Conservation (phyloP, 179 eudicot genomes). For the Corrigiola litoralis region DNA sequence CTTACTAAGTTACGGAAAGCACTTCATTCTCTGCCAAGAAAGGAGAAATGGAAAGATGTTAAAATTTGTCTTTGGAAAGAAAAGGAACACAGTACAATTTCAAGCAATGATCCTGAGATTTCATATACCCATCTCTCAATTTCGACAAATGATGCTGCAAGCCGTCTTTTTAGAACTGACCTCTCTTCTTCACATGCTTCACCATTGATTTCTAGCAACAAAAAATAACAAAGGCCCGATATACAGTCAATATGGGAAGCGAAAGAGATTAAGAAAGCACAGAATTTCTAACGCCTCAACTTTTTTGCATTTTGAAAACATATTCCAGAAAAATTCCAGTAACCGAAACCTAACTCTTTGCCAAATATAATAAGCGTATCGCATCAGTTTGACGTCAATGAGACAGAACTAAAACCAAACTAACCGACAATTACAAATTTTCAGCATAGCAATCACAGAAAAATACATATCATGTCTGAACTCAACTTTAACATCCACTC, state of each 20-base stretch:
- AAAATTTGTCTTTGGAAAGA: background rate
- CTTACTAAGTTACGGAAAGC: conserved; percentile 54
- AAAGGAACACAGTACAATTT: background rate
- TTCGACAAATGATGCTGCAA: conserved; percentile 72
- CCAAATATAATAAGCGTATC: too few species aligned
- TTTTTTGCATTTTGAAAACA: too few species aligned
- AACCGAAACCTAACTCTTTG: too few species aligned
- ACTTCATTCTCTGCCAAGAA: conserved; percentile 73
- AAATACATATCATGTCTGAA: too few species aligned
- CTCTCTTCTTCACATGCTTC: conserved; percentile 81
- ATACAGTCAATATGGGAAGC: background rate
- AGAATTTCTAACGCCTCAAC: too few species aligned
- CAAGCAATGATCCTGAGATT: background rate
- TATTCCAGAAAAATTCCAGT: too few species aligned
- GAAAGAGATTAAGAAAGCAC: background rate
- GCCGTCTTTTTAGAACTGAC: conserved; percentile 61
- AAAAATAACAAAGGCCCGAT: too few species aligned
- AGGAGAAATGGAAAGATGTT: background rate
- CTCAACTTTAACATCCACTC: too few species aligned
- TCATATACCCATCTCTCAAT: conserved; percentile 79
- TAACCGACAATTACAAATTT: too few species aligned
- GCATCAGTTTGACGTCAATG: too few species aligned
- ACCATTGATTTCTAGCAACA: conserved; percentile 59
- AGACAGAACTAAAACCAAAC: too few species aligned
- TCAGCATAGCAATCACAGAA: too few species aligned